Evolutionary conservation across 1,284 basidiomycete genomes (phyloP), one percentile per base, ranked within the genome.

Genomic region (Fomitopsis betulina): DNA sequence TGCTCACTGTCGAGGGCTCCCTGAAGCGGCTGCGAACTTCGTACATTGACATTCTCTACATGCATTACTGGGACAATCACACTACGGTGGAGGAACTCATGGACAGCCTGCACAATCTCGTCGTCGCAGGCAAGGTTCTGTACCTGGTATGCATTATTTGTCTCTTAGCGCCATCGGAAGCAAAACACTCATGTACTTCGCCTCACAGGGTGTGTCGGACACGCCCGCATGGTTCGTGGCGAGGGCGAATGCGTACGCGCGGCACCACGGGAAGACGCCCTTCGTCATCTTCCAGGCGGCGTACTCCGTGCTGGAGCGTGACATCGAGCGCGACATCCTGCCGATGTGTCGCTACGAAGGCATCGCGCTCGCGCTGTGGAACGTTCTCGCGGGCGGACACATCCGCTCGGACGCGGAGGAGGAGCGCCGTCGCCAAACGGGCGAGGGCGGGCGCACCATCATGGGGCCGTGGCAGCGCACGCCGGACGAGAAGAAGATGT

Each of bases 321-420:
- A 80, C 58, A 72, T 85, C 56, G 84, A 85, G 70, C 74, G 82
- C 13, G 83, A 86, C n/a, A 79, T 86, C 61, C 76, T 87, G 53
- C 83, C 83, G 6, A 84, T 86, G 83, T 59, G 40, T 42, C 57
- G 53, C 23, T 38, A 53, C 9, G 65, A 67, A 51, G 66, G 78
- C 0, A 66, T 80, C 60, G 79, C 78, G 0, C 68, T 84, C 1
- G 74, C 76, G 0, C 78, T 80, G 0, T 85, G 78, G 78, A 74
- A 76, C 40, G 80, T 81, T 0, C 68, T 85, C 5, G 80, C 72
- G 1, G 70, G 64, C 1, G 80, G 80, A 0, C 76, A 78, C 32
- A 70, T 85, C 57, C 72, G 77, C 32, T 75, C 75, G 0, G 78
- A 81, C 60, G 77, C 66, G 6, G 77, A 80, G 60, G 78, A 79